Percentiles rank a stretch among this genome's conserved stretches.
These are phyloP conservation scores for Austroboletus festivus DNA, from an alignment of 768 basidiomycete genomes.

Conservation along the genomic window DNA sequence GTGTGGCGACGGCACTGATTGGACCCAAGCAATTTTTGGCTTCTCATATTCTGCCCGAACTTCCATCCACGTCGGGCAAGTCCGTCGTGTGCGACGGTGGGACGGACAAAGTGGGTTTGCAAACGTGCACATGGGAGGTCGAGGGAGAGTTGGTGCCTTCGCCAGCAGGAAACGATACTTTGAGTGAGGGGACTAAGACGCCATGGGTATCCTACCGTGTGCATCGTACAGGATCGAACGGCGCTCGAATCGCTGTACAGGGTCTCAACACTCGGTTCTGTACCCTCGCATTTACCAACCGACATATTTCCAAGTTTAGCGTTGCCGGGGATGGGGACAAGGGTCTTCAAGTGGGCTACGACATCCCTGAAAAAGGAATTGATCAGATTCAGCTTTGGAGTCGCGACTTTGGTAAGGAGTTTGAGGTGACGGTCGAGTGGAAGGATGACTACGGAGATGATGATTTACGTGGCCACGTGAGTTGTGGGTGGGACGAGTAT, in stretches of 20 bases:
- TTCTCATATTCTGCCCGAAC: slow-evolving; percentile 40
- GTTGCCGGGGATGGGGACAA: slow-evolving; percentile 36
- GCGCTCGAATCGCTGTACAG: slow-evolving; percentile 47
- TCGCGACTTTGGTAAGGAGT: slow-evolving; percentile 52
- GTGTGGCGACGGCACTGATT: slow-evolving; percentile 42
- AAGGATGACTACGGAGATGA: slow-evolving; percentile 23
- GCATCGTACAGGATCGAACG: slow-evolving; percentile 38
- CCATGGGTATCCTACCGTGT: slow-evolving; percentile 46
- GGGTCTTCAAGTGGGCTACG: slow-evolving; percentile 43
- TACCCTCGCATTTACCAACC: slow-evolving; percentile 52
- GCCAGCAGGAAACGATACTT: slow-evolving; percentile 29
- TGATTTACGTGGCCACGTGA: slow-evolving; percentile 41
- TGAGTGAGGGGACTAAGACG: neutral
- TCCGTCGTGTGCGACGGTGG: slow-evolving; percentile 32
- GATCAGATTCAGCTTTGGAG: slow-evolving; percentile 55
- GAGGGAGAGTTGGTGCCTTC: slow-evolving; percentile 34
- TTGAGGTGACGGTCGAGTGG: slow-evolving; percentile 55
- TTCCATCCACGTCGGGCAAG: slow-evolving; percentile 49
- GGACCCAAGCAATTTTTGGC: slow-evolving; percentile 44
- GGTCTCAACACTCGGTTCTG: slow-evolving; percentile 66
- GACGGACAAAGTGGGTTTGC: slow-evolving; percentile 34
- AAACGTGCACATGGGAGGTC: slow-evolving; percentile 49
- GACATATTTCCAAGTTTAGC: slow-evolving; percentile 40
- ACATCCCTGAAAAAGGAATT: slow-evolving; percentile 34
- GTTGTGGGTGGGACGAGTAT: slow-evolving; percentile 69